Percentiles rank a stretch among this genome's conserved stretches.
Conservation (phyloP, 2,329 filamentous ascomycete genomes). For the Epichloe scottii region DNA sequence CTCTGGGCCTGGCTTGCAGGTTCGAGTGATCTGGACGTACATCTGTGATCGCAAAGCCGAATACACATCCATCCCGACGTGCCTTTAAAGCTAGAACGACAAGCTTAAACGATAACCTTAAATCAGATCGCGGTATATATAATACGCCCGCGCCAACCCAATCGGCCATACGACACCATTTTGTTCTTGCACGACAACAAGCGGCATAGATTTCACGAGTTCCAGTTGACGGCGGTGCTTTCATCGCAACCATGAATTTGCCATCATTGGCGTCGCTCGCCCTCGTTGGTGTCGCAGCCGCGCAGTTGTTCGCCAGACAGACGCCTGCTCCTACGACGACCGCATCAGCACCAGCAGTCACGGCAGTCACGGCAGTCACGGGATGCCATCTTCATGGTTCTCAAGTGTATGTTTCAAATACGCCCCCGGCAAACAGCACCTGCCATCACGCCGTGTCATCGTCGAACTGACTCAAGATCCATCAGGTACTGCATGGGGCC, state of each 20-base stretch:
- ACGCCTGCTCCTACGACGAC: constrained; percentile 18
- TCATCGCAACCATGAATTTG: constrained; percentile 1
- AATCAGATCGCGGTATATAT: background rate
- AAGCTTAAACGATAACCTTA: background rate
- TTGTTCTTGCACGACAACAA: background rate
- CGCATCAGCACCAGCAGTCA: constrained; percentile 15
- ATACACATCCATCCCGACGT: background rate
- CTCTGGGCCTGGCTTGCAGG: background rate
- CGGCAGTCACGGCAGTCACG: constrained; percentile 25
- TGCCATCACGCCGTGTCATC: background rate
- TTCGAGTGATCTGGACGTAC: background rate
- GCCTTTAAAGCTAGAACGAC: constrained; percentile 2
- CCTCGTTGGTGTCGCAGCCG: constrained; percentile 7
- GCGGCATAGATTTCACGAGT: background rate
- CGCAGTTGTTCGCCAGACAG: constrained; percentile 17
- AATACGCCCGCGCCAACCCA: background rate
- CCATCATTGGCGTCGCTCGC: background rate
- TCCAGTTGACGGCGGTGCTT: background rate
- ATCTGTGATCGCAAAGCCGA: background rate
- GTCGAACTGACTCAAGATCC: background rate
- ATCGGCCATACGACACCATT: background rate
- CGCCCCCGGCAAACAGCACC: background rate
- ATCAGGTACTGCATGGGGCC: constrained; percentile 30
- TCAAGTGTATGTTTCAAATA: constrained; percentile 19
- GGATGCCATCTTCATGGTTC: constrained; percentile 29